phyloP scores from a whole-genome alignment of 2,329 filamentous ascomycete species.

The Dothideomycetidae sp. region DNA sequence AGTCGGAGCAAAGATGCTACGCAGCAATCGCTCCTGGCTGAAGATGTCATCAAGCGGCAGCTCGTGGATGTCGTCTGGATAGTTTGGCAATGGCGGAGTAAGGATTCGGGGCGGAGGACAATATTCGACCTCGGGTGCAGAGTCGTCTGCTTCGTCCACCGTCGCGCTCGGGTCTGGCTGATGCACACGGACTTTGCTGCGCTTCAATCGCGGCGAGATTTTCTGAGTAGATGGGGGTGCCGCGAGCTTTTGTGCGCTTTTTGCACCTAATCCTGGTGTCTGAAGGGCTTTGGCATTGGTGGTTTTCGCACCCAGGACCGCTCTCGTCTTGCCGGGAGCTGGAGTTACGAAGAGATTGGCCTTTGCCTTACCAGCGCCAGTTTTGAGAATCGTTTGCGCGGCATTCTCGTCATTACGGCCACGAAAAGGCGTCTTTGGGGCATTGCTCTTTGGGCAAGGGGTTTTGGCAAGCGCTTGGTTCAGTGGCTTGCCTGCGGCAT shows the following conservation, averaged over 20 bases:
- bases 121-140: conserved; percentile 73
- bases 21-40: conserved; percentile 37
- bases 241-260: conserved; percentile 17
- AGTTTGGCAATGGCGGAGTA: conserved; percentile 22
- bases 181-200: conserved; percentile 46
- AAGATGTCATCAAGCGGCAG: conserved; percentile 26
- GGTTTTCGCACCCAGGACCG: conserved; percentile 83
- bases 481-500: conserved; percentile 55
- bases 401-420: conserved; percentile 77
- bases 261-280: conserved; percentile 43
- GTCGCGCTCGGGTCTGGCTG: conserved; percentile 35
- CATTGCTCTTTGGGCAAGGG: conserved; percentile 50
- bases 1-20: conserved; percentile 38
- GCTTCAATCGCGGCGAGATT: conserved; percentile 41
- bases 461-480: conserved; percentile 64
- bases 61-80: conserved; percentile 18
- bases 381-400: conserved; percentile 43
- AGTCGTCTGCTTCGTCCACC: conserved; percentile 29
- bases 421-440: conserved; percentile 71
- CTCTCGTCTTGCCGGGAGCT: conserved; percentile 30
- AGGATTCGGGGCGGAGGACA: conserved; percentile 58
- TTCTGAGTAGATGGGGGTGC: conserved; percentile 36
- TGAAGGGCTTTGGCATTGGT: conserved; percentile 79
- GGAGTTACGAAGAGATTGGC: conserved; percentile 65
- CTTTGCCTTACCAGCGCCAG: conserved; percentile 38